Conservation (phyloP, 163 green algal genomes). For the Chlamydomonas reinhardtii region DNA sequence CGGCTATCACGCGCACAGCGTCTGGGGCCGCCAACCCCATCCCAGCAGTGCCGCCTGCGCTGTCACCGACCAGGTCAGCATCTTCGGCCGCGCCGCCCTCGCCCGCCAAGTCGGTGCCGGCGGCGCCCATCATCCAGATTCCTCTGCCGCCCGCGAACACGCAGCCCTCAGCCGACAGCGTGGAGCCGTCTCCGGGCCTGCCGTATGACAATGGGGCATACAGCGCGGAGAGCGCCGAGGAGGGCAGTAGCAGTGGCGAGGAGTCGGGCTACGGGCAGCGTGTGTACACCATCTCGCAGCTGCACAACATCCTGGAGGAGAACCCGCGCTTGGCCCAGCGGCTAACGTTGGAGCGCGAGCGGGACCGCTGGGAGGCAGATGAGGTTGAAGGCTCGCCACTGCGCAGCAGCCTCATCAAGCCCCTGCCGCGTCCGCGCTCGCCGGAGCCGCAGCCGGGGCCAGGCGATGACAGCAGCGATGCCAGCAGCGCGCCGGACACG, state of each 20-base stretch:
- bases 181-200: conserved; percentile 28
- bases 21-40: no score
- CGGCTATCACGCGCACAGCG: no score
- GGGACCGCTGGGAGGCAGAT: neutral
- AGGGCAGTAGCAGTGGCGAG: conserved; percentile 18
- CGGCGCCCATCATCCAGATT: conserved; percentile 45
- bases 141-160: neutral
- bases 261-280: conserved; percentile 36
- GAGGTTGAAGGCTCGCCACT: neutral
- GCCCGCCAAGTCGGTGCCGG: conserved; percentile 4
- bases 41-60: no score
- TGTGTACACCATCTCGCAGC: conserved; percentile 28
- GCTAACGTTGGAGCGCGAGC: conserved; percentile 19
- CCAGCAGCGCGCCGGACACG: conserved; percentile 2
- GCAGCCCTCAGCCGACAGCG: neutral
- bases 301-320: conserved; percentile 31
- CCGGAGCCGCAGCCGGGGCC: no score
- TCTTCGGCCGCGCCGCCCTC: neutral
- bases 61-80: no score
- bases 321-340: conserved; percentile 25
- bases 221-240: conserved; percentile 28
- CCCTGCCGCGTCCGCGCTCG: no score
- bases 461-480: no score
- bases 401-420: no score
- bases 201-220: conserved; percentile 43